These are phyloP conservation scores for Albifimbria verrucaria DNA, from an alignment of 2,329 filamentous ascomycete species.

Conservation along the genomic window DNA sequence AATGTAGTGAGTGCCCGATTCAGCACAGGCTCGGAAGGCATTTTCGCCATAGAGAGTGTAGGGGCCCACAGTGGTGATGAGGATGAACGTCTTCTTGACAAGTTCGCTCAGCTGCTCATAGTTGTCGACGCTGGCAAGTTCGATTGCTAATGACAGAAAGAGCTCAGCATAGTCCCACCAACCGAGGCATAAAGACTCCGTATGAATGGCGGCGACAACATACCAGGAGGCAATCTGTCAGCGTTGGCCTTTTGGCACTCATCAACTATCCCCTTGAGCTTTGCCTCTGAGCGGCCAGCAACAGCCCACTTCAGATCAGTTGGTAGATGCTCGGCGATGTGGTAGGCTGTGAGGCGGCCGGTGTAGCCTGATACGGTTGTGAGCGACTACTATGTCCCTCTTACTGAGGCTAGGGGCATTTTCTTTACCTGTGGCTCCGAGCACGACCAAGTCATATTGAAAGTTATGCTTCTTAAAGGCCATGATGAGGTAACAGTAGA, in stretches of 20 bases:
- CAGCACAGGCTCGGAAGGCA: slow-evolving; percentile 59
- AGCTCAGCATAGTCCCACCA: not conserved
- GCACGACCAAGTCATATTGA: slow-evolving; percentile 55
- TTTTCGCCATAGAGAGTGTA: slow-evolving; percentile 55
- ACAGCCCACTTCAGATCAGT: slow-evolving; percentile 84
- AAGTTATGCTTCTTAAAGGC: slow-evolving; percentile 46
- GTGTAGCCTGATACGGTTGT: slow-evolving; percentile 67
- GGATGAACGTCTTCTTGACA: slow-evolving; percentile 52
- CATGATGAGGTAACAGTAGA: slow-evolving; percentile 30
- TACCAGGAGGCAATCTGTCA: slow-evolving; percentile 70
- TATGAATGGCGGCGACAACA: slow-evolving; percentile 11
- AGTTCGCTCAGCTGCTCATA: slow-evolving; percentile 43
- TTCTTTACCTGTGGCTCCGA: slow-evolving; percentile 52
- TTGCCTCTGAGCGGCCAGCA: slow-evolving; percentile 74
- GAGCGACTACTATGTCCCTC: slow-evolving; percentile 8
- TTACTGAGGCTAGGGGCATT: too few species aligned
- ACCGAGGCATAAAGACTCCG: not conserved
- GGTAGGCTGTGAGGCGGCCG: slow-evolving; percentile 70
- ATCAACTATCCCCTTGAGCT: slow-evolving; percentile 66
- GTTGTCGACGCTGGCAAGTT: slow-evolving; percentile 47
- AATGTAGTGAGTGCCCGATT: slow-evolving; percentile 61
- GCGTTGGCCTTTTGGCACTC: slow-evolving; percentile 65
- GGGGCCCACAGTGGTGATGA: slow-evolving; percentile 59
- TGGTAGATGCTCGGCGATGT: slow-evolving; percentile 68
- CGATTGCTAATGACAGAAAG: slow-evolving; percentile 39